Conservation (phyloP, 805 yeast genomes). For the Peterozyma xylosa region DNA sequence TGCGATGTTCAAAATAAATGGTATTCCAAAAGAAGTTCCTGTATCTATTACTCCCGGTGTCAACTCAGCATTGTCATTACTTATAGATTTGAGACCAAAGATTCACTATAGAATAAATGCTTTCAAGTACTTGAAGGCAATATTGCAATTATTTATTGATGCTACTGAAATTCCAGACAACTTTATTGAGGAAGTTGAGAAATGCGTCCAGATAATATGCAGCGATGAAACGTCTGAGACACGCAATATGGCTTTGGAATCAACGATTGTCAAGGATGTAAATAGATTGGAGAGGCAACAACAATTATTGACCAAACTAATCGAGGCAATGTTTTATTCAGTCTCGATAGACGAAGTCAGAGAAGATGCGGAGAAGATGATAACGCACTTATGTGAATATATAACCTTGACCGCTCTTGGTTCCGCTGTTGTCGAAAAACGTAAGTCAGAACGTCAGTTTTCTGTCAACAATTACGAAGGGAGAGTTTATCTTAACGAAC, state of each 20-base stretch:
- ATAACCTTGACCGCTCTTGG: conserved; percentile 73
- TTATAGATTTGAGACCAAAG: conserved; percentile 60
- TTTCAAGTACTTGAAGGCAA: conserved; percentile 58
- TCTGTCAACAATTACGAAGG: conserved; percentile 79
- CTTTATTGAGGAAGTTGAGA: conserved; percentile 34
- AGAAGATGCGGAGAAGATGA: conserved; percentile 56
- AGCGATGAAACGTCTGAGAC: conserved; percentile 17
- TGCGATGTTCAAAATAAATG: conserved; percentile 66
- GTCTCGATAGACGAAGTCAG: conserved; percentile 66
- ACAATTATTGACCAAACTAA: conserved; percentile 51
- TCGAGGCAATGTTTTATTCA: conserved; percentile 70
- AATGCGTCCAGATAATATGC: conserved; percentile 39
- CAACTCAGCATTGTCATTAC: conserved; percentile 64
- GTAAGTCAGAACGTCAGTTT: conserved; percentile 63
- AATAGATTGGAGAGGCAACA: conserved; percentile 53
- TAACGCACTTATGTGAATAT: conserved; percentile 69
- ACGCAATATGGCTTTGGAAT: conserved; percentile 17
- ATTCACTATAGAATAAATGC: conserved; percentile 72
- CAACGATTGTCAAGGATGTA: conserved; percentile 37
- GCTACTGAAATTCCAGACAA: conserved; percentile 39
- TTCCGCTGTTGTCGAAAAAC: conserved; percentile 59
- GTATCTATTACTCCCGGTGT: conserved; percentile 81
- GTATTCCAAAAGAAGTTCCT: conserved; percentile 53
- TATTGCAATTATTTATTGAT: conserved; percentile 63
- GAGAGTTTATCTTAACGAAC: conserved; percentile 56